A percentile compares a stretch with the other conserved stretches of the same genome.
Evolutionary conservation across 2,329 filamentous ascomycete species (phyloP).

Genomic region (Plenodomus lindquistii): DNA sequence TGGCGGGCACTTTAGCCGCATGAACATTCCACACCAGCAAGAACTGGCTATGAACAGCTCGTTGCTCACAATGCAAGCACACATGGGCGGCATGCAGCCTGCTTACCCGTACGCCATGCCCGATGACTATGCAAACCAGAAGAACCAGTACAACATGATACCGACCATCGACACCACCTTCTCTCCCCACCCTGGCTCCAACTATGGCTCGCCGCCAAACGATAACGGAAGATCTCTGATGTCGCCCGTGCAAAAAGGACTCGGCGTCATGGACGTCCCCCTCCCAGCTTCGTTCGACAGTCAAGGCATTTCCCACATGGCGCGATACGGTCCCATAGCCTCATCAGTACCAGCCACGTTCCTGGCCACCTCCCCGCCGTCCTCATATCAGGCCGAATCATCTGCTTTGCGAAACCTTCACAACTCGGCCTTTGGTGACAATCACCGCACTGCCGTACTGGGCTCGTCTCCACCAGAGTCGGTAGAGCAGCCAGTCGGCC

Average conservation of each 20-base stretch:
- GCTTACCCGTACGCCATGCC: conserved; percentile 46
- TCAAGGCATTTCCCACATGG: conserved; percentile 90
- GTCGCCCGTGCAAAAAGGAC: conserved; percentile 71
- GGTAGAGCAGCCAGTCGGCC: conserved; percentile 66
- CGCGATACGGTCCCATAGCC: conserved; percentile 85
- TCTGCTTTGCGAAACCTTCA: conserved; percentile 63
- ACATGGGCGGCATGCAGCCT: conserved; percentile 47
- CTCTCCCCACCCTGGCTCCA: conserved; percentile 62
- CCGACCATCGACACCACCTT: conserved; percentile 62
- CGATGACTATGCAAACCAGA: conserved; percentile 45
- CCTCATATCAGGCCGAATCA: conserved; percentile 64
- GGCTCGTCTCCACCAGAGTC: conserved; percentile 63
- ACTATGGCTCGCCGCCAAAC: conserved; percentile 84
- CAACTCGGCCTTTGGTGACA: conserved; percentile 70
- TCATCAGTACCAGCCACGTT: conserved; percentile 93
- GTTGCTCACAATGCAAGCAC: conserved; percentile 64
- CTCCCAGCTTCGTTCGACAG: conserved; percentile 95
- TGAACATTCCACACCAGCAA: conserved; percentile 67
- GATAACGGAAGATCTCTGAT: conserved; percentile 69
- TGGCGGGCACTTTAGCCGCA: conserved; percentile 66
- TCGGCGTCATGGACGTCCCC: conserved; percentile 93
- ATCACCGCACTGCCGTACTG: conserved; percentile 57
- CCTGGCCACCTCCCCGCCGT: conserved; percentile 81
- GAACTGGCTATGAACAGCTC: conserved; percentile 76
- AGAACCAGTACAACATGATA: conserved; percentile 53